Conservation (phyloP, 305 asterid genomes). For the Solanum hybrid region DNA sequence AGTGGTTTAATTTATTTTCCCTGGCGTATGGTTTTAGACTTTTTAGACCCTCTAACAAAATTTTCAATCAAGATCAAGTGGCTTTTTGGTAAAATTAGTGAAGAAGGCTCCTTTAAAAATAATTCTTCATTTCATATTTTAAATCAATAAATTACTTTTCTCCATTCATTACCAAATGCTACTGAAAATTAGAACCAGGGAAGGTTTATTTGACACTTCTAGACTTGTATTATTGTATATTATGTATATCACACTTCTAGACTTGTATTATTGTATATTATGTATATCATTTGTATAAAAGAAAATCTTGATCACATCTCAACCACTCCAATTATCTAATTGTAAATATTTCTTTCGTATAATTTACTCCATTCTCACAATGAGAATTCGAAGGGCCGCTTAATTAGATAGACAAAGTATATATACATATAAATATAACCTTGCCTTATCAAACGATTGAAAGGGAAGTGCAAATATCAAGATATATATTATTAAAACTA, state of each 20-base stretch:
- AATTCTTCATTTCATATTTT: background rate
- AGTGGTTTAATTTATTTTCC: background rate
- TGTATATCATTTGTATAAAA: background rate
- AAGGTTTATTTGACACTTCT: background rate
- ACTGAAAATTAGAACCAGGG: background rate
- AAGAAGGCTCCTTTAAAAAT: background rate
- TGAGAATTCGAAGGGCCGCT: background rate
- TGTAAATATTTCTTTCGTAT: background rate
- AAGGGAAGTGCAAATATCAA: background rate
- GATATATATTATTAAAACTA: background rate
- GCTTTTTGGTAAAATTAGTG: background rate
- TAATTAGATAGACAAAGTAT: background rate
- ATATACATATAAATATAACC: background rate
- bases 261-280: background rate
- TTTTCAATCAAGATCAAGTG: background rate
- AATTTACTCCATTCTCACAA: background rate
- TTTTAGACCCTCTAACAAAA: background rate
- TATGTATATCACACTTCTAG: background rate
- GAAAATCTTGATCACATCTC: background rate
- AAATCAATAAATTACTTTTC: background rate
- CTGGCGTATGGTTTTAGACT: background rate
- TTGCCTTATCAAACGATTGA: background rate
- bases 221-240: background rate
- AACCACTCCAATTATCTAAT: background rate
- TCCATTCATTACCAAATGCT: background rate